Conservation (phyloP, 768 basidiomycete species). For the Lentinus tigrinus region DNA sequence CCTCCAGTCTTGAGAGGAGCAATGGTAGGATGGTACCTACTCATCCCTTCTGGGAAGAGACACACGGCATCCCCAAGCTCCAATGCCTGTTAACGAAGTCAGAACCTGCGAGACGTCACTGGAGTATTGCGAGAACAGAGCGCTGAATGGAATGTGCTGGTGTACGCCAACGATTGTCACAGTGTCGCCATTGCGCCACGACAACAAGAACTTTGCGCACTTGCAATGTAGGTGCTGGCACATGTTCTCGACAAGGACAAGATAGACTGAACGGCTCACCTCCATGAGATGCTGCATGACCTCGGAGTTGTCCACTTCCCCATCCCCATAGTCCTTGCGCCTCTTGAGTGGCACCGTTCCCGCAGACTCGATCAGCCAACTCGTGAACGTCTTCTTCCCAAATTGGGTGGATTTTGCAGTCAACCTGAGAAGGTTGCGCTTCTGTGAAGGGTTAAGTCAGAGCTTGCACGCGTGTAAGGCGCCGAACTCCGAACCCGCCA, state of each 20-base stretch:
- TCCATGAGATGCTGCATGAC: slow-evolving; percentile 69
- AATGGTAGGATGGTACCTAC: slow-evolving; percentile 83
- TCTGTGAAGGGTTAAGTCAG: slow-evolving; percentile 37
- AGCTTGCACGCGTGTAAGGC: neutral
- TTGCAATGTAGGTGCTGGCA: neutral
- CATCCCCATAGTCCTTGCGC: slow-evolving; percentile 63
- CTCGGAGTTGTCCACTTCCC: slow-evolving; percentile 59
- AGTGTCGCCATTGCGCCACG: neutral
- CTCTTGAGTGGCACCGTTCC: slow-evolving; percentile 85
- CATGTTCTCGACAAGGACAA: neutral
- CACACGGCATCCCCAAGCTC: slow-evolving; percentile 78
- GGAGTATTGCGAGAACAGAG: neutral
- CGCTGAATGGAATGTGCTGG: neutral
- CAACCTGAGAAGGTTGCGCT: slow-evolving; percentile 75
- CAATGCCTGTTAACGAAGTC: slow-evolving; percentile 50
- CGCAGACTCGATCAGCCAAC: slow-evolving; percentile 87
- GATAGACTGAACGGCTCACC: slow-evolving; percentile 35
- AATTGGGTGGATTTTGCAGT: slow-evolving; percentile 91
- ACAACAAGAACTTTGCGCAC: too few relatives aligned
- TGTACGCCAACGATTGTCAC: too few relatives aligned
- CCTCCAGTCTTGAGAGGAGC: slow-evolving; percentile 88
- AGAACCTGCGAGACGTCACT: neutral
- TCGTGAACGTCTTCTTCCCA: slow-evolving; percentile 78
- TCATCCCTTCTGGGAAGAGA: slow-evolving; percentile 85
- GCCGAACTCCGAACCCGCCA: slow-evolving; percentile 44